Evolutionary conservation across 805 yeast species (phyloP).

Genomic region (Kodamaea restingae): DNA sequence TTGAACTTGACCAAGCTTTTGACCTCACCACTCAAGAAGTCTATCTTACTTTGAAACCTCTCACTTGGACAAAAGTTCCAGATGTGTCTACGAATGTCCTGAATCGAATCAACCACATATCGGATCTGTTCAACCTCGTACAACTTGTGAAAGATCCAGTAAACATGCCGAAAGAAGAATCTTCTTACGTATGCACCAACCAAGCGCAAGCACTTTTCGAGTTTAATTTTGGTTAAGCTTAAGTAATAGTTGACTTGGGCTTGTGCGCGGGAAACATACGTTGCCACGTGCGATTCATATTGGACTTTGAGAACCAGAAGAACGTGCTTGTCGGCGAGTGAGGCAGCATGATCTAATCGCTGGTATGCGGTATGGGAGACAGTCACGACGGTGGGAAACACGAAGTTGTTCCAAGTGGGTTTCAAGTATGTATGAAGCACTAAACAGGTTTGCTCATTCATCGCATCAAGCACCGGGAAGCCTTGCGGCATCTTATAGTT

Average conservation of each 20-base stretch:
- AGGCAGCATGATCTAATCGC: not conserved
- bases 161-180: not conserved
- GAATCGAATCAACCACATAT: conserved; percentile 1
- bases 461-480: conserved; percentile 4
- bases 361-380: not conserved
- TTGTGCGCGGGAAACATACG: not conserved
- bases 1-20: conserved; percentile 21
- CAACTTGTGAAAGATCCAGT: not conserved
- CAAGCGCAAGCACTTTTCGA: not conserved
- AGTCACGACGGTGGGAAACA: not conserved
- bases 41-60: conserved; percentile 18
- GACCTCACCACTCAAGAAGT: conserved; percentile 25
- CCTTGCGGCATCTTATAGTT: not conserved
- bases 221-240: not conserved
- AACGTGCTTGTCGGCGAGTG: conserved; percentile 1
- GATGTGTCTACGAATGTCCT: not conserved
- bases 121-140: conserved; percentile 1
- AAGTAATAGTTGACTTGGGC: not conserved
- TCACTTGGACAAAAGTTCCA: conserved; percentile 1
- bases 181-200: not conserved
- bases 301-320: not conserved
- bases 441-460: conserved; percentile 9
- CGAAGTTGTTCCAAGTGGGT: conserved; percentile 7
- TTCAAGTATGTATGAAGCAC: conserved; percentile 6
- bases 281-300: conserved; percentile 3